These are phyloP conservation scores for Boechera retrofracta DNA, from an alignment of 345 rosid species.

Conservation along the genomic window DNA sequence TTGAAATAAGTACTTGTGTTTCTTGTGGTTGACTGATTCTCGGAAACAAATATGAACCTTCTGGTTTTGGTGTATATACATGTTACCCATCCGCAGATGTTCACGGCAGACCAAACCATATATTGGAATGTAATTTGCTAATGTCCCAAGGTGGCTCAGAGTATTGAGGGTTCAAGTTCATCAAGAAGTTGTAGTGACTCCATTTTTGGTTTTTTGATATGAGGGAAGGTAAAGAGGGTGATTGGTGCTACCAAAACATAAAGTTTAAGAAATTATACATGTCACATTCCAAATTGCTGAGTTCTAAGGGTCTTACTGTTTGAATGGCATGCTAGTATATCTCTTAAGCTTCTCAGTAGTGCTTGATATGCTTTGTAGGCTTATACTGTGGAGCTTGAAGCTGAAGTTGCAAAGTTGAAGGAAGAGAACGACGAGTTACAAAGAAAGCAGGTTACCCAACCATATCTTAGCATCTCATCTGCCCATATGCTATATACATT, in stretches of 20 bases:
- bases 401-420: slow-evolving; percentile 83
- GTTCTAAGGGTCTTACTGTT: slow-evolving; percentile 3
- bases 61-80: slow-evolving; percentile 36
- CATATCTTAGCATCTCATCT: slow-evolving; percentile 14
- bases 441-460: slow-evolving; percentile 69
- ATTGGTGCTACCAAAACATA: slow-evolving; percentile 36
- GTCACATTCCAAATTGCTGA: slow-evolving; percentile 21
- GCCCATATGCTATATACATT: slow-evolving; percentile 22
- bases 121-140: slow-evolving; percentile 34
- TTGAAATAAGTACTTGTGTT: slow-evolving; percentile 20
- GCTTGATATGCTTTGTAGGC: slow-evolving; percentile 56
- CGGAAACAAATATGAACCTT: slow-evolving; percentile 12
- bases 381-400: slow-evolving; percentile 94
- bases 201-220: slow-evolving; percentile 11
- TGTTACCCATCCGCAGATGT: slow-evolving; percentile 30
- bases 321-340: not conserved
- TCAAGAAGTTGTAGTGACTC: slow-evolving; percentile 31
- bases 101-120: slow-evolving; percentile 21
- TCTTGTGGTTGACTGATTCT: slow-evolving; percentile 31
- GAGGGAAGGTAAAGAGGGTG: slow-evolving; percentile 44
- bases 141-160: slow-evolving; percentile 19
- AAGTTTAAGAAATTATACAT: slow-evolving; percentile 25
- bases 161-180: slow-evolving; percentile 22
- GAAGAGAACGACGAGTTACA: slow-evolving; percentile 77
- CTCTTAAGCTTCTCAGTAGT: slow-evolving; percentile 22